These are phyloP conservation scores for Guyanaporus albipodus DNA, from an alignment of 768 basidiomycete species.

Conservation along the genomic window DNA sequence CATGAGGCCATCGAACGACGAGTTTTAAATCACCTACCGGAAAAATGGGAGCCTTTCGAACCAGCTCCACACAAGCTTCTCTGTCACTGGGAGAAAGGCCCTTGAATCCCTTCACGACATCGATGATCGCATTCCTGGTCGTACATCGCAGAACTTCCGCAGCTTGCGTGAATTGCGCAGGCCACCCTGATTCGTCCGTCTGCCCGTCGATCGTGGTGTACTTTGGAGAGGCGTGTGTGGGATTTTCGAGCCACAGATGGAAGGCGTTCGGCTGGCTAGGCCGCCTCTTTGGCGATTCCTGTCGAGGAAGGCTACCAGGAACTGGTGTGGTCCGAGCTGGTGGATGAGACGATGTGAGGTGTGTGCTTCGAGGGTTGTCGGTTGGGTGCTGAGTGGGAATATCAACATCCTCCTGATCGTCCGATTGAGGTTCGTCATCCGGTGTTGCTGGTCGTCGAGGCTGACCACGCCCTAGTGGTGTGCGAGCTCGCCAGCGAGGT, in stretches of 20 bases:
- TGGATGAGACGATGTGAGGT: not conserved
- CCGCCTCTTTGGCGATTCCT: not conserved
- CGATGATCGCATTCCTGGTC: conserved; percentile 12
- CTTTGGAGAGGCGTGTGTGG: not conserved
- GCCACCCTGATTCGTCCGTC: not conserved
- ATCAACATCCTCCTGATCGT: not conserved
- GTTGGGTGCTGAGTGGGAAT: not conserved
- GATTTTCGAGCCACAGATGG: conserved; percentile 8
- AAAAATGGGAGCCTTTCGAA: conserved; percentile 18
- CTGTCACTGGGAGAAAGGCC: conserved; percentile 5
- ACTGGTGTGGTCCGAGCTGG: not conserved
- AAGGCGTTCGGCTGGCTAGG: conserved; percentile 11
- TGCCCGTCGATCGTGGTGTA: conserved; percentile 24
- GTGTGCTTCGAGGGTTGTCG: not conserved
- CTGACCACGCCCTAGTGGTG: not conserved
- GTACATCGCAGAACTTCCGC: conserved; percentile 12
- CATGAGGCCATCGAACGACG: conserved; percentile 6
- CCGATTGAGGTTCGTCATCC: not conserved
- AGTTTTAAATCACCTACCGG: conserved; percentile 16
- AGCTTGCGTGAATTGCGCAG: not conserved
- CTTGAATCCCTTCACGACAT: conserved; percentile 18
- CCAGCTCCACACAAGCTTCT: conserved; percentile 12
- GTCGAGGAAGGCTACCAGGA: not conserved
- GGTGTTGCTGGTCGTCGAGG: not conserved
- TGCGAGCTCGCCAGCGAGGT: not conserved